Evolutionary conservation across 441 rosid genomes (phyloP).

Genomic region (Populus trichocarpa): DNA sequence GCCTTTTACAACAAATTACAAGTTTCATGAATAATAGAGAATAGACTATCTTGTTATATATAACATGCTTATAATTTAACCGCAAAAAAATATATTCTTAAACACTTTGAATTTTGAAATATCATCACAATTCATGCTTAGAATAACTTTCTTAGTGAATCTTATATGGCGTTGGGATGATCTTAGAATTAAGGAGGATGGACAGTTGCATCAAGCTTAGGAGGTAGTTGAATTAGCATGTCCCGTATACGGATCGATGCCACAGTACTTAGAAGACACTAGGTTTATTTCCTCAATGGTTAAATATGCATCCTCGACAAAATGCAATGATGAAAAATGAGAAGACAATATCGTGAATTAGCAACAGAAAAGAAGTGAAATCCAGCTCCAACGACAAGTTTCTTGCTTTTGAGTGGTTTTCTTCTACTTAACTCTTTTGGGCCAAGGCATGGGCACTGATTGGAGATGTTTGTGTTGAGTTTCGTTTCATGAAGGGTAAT

Average conservation of each 20-base stretch:
- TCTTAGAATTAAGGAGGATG: constrained; percentile 65
- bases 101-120: too few relatives aligned
- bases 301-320: constrained; percentile 31
- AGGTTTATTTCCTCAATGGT: constrained; percentile 70
- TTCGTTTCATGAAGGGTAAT: constrained; percentile 50
- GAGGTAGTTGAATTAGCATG: constrained; percentile 81
- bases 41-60: too few relatives aligned
- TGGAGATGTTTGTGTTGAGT: constrained; percentile 80
- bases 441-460: constrained; percentile 87
- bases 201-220: constrained; percentile 73
- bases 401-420: constrained; percentile 45
- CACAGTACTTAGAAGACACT: constrained; percentile 62
- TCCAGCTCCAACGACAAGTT: constrained; percentile 33
- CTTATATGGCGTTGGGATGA: constrained; percentile 80
- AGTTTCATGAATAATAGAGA: too few relatives aligned
- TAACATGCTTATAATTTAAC: too few relatives aligned
- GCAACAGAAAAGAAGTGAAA: constrained; percentile 33
- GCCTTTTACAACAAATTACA: too few relatives aligned
- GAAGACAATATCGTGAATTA: constrained; percentile 32
- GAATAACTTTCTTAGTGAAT: constrained; percentile 69
- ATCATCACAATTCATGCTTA: too few relatives aligned
- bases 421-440: constrained; percentile 76
- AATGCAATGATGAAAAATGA: constrained; percentile 21
- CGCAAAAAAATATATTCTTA: too few relatives aligned
- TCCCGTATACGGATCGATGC: constrained; percentile 91